These are phyloP conservation scores for Astrothelium subdiscretum DNA, from an alignment of 495 filamentous ascomycete species.

Conservation along the genomic window DNA sequence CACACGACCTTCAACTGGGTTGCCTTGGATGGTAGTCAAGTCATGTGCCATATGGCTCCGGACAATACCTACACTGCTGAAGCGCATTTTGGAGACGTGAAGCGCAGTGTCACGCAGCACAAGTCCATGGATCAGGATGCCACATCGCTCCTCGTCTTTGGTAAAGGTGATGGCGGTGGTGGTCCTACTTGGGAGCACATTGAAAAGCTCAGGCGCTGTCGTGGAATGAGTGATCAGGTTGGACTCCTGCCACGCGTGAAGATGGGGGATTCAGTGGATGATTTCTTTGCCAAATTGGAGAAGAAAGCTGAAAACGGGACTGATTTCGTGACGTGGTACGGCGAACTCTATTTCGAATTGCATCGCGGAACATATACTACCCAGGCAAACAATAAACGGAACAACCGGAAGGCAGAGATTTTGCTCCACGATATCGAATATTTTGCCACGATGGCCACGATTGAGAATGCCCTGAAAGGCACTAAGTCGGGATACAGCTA, in stretches of 20 bases:
- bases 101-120: conserved; percentile 79
- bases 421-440: conserved; percentile 79
- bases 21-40: conserved; percentile 83
- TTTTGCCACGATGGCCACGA: conserved; percentile 73
- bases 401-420: conserved; percentile 78
- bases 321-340: conserved; percentile 91
- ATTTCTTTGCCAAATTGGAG: conserved; percentile 82
- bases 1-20: conserved; percentile 99
- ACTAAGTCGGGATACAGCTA: conserved; percentile 53
- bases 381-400: conserved; percentile 90
- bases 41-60: conserved; percentile 94
- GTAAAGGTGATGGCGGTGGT: conserved; percentile 91
- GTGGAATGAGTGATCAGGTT: conserved; percentile 79
- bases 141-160: conserved; percentile 82
- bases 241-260: conserved; percentile 77
- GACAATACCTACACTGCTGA: conserved; percentile 89
- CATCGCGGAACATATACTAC: conserved; percentile 96
- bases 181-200: conserved; percentile 89
- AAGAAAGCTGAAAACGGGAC: conserved; percentile 56
- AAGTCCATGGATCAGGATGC: conserved; percentile 88
- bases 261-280: conserved; percentile 87
- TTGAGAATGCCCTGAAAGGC: conserved; percentile 40
- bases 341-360: conserved; percentile 94
- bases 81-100: conserved; percentile 93
- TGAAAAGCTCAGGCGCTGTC: conserved; percentile 89